Evolutionary conservation across 2,329 filamentous ascomycete genomes (phyloP), one percentile per base, ranked within the genome.

Genomic region (Trichoderma endophyticum): DNA sequence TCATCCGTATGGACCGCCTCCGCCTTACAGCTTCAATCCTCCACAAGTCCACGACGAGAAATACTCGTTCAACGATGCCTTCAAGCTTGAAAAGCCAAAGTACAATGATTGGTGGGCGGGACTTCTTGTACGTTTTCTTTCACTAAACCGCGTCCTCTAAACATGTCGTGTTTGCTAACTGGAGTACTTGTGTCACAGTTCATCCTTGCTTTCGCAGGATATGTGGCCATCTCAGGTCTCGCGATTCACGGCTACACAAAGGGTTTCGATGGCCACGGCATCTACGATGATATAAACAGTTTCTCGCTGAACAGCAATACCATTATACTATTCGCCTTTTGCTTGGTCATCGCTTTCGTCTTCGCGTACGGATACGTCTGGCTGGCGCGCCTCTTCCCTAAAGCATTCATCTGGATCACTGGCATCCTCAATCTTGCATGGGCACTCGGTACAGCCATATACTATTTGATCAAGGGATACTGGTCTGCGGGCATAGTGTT

Each of bases 101-200:
- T 97, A 88, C 83, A 93, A 98, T 78, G 95, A 98, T 80, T 79
- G 93, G 30, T 98, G 95, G 95, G 95, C 95, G 4, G 94, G 92
- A 4, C 83, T 97, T 54, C 83, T 98, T 78, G 91, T 92, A 80
- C 18, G 86, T 80, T 4, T 62, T 21, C 39, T 43, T 11, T 11
- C 43, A 7, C 12, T 14, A 5, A 21, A 7, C 11, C 14, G 4
- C 39, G n/a, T 24, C 8, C 12, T 4, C 24, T 3, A 3, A n/a
- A 18, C 2, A 15, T 14, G 30, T 9, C 21, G 7, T 14, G 15
- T 48, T 39, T 1, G 21, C 56, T 73, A 21, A 72, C 74, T 63
- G 34, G 73, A 24, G 3, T 24, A 2, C 32, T 6, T 7, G 11
- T 24, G n/a, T 28, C n/a, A 30, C 61, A 92, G 89, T 88, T 97